Evolutionary conservation across 805 yeast genomes (phyloP), one percentile per base, ranked within the genome.

Genomic region (Wickerhamiella domercqiae): DNA sequence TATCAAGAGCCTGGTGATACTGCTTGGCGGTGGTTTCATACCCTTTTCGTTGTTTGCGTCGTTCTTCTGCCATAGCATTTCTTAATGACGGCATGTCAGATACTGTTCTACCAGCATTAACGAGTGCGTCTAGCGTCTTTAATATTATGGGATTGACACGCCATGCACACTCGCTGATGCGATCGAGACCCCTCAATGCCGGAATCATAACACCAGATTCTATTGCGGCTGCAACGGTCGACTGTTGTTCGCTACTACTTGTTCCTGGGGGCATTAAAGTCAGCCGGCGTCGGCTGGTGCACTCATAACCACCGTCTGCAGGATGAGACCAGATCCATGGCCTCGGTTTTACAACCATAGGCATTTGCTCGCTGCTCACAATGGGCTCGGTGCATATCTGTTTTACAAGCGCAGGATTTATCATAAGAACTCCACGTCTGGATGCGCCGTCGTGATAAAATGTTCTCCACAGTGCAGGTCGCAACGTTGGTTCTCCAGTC

Each of bases 271-370:
- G 35, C 6, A 44, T 24, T 17, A 44, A 30, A 1, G 39, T 21
- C 17, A 42, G 29, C 7, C 29, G 33, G 4, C 35, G 29, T 7
- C 21, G 33, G n/a, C 14, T 7, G 7, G n/a, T 16, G 11, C 17
- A 7, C 7, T 17, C 61, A 47, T 78, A 81, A 0, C 93, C 94
- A 46, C 94, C 94, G 39, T 69, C 68, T 48, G 71, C 71, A 65
- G 72, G 70, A 3, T 70, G 58, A 0, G 71, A 67, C n/a, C n/a
- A n/a, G 11, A 24, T 13, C 96, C 96, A 84, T 7, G 78, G 78
- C 40, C 73, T 63, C 20, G 95, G 95, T 38, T 70, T 68, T 3
- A 77, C 74, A 33, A 84, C 61, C 93, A 82, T 81, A 7, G 96
- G 96, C 36, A 83, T 62, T 44, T 70, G 69, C 52, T 79, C 87